These are phyloP conservation scores for Musa itinerans DNA, from an alignment of 176 grass and related monocot species.

Conservation along the genomic window DNA sequence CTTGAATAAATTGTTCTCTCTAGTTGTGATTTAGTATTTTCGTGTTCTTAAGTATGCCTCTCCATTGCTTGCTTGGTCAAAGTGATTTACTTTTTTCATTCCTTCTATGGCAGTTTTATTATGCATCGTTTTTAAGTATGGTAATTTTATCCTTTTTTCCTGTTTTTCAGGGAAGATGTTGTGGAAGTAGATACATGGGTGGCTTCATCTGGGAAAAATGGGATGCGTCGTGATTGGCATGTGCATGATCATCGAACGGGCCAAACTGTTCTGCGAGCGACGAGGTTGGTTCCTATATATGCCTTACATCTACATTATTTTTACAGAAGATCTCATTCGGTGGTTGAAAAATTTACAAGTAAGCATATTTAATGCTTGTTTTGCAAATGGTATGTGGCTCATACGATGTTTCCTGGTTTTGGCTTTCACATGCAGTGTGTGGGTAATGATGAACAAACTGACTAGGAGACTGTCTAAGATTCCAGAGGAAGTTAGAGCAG, in stretches of 20 bases:
- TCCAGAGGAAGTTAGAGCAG: slow-evolving; percentile 83
- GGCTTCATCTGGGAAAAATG: slow-evolving; percentile 89
- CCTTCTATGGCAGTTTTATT: background rate
- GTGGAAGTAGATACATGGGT: slow-evolving; percentile 98
- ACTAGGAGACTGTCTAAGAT: slow-evolving; percentile 88
- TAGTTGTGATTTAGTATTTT: too few species aligned
- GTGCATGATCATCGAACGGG: slow-evolving; percentile 69
- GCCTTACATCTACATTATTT: background rate
- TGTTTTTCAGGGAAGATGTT: slow-evolving; percentile 74
- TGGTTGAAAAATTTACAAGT: background rate
- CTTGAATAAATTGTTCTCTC: too few species aligned
- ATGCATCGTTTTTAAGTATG: background rate
- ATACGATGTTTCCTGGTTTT: background rate
- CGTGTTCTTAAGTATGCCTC: too few species aligned
- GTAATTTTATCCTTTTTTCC: background rate
- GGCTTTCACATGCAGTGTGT: slow-evolving; percentile 42
- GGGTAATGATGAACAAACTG: slow-evolving; percentile 98
- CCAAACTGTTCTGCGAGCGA: slow-evolving; percentile 74
- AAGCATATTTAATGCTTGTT: background rate
- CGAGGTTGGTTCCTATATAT: slow-evolving; percentile 45
- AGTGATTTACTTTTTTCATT: background rate
- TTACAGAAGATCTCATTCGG: background rate
- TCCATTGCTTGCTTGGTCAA: too few species aligned
- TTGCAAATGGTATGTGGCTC: background rate
- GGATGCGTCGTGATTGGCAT: slow-evolving; percentile 98